Conservation (phyloP, 495 filamentous ascomycete species). For the Parachaetomium inaequale region DNA sequence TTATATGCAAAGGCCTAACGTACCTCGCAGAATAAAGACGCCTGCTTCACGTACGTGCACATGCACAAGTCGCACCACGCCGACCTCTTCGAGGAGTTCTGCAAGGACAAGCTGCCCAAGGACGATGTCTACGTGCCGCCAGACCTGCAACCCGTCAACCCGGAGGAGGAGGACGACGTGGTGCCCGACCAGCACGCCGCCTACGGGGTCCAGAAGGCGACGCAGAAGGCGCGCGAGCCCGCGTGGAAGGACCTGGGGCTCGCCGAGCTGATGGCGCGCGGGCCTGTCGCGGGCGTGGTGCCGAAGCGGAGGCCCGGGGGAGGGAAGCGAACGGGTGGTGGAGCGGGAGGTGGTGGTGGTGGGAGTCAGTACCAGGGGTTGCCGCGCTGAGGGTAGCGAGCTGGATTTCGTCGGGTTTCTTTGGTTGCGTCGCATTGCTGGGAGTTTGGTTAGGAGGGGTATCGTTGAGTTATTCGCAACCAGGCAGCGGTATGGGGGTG, state of each 20-base stretch:
- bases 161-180: conserved; percentile 96
- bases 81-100: conserved; percentile 90
- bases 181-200: conserved; percentile 97
- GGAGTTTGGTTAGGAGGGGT: conserved; percentile 10
- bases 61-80: conserved; percentile 74
- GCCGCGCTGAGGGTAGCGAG: conserved; percentile 38
- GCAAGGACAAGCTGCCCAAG: conserved; percentile 61
- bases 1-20: no score
- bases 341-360: conserved; percentile 7
- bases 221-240: conserved; percentile 63
- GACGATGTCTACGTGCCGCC: conserved; percentile 85
- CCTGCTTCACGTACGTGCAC: conserved; percentile 81
- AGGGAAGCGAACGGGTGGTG: conserved; percentile 16
- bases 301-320: conserved; percentile 5
- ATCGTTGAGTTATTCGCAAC: background rate
- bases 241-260: conserved; percentile 87
- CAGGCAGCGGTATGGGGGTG: background rate
- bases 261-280: conserved; percentile 61
- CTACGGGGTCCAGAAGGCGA: conserved; percentile 89
- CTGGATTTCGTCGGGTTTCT: background rate
- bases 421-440: conserved; percentile 5
- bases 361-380: conserved; percentile 37
- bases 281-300: conserved; percentile 27
- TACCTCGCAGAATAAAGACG: conserved; percentile 81
- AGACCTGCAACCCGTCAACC: conserved; percentile 88